These are phyloP conservation scores for Corrigiola litoralis DNA, from an alignment of 179 eudicot species.

Conservation along the genomic window DNA sequence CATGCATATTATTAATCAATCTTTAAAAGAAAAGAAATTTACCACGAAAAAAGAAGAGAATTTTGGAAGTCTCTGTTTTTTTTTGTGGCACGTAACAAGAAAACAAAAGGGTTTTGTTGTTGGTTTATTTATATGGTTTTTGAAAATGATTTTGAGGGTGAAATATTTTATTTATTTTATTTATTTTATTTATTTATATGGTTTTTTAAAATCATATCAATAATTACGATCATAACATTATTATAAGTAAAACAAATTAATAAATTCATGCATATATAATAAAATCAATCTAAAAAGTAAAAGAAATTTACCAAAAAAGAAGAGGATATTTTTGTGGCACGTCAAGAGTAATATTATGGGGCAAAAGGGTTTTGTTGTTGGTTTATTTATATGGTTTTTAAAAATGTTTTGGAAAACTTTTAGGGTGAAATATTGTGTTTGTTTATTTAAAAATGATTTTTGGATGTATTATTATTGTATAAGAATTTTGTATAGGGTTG, in stretches of 20 bases:
- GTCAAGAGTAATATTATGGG: not conserved
- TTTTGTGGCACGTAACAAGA: conserved; percentile 1
- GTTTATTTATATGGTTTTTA: conserved; percentile 6
- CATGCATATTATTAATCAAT: not conserved
- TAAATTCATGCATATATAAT: too few species aligned
- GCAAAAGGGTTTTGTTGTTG: not conserved
- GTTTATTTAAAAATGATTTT: too few species aligned
- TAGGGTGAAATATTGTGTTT: too few species aligned
- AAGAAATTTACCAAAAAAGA: conserved; percentile 9
- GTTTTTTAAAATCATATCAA: too few species aligned
- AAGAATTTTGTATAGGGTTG: not conserved
- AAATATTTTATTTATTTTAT: too few species aligned
- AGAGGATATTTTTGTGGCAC: not conserved
- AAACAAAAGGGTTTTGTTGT: not conserved
- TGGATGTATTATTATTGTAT: too few species aligned
- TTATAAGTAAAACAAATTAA: too few species aligned
- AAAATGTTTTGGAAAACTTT: too few species aligned
- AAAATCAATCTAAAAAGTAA: not conserved
- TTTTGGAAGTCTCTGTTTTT: too few species aligned
- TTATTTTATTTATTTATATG: too few species aligned
- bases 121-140: conserved; percentile 6
- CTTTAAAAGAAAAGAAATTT: not conserved
- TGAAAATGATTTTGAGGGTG: too few species aligned
- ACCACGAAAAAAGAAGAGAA: conserved; percentile 7
- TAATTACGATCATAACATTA: too few species aligned